Conservation (phyloP, 768 basidiomycete genomes). For the Mycena floridula region DNA sequence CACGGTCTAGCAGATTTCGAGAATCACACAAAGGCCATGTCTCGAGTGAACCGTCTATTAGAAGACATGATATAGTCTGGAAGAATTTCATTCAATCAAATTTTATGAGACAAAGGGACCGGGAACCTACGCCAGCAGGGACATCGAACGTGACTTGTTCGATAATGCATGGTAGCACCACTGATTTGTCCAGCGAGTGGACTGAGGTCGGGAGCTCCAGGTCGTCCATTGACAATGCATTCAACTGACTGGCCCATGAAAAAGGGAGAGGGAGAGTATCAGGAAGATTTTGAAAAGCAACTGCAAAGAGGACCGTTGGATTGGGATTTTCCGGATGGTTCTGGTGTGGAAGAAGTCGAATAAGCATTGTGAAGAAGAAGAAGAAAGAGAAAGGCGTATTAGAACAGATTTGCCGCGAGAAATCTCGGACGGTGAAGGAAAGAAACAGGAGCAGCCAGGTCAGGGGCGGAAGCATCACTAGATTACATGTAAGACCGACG, state of each 20-base stretch:
- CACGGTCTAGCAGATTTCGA: conserved; percentile 38
- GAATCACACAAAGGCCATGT: conserved; percentile 38
- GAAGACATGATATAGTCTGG: conserved; percentile 42
- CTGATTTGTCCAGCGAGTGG: conserved; percentile 57
- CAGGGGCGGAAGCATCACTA: no score
- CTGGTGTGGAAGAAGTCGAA: conserved; percentile 43
- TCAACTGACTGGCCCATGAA: conserved; percentile 51
- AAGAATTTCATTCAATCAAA: no score
- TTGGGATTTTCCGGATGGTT: conserved; percentile 33
- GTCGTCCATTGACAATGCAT: conserved; percentile 41
- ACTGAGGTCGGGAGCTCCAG: conserved; percentile 46
- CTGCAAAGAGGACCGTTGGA: conserved; percentile 52
- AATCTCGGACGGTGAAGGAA: no score
- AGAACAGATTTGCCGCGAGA: no score
- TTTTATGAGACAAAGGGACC: no score
- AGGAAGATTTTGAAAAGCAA: conserved; percentile 44
- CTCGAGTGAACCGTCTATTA: conserved; percentile 49
- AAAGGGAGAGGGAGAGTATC: conserved; percentile 37
- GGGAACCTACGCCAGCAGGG: no score
- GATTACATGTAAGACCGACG: neutral
- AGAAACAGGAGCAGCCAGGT: no score
- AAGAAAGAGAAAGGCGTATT: no score
- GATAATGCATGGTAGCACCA: conserved; percentile 48
- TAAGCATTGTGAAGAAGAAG: no score
- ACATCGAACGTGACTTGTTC: conserved; percentile 62